Evolutionary conservation across 2,329 filamentous ascomycete genomes (phyloP).

Genomic region (Lasiodiplodia gonubiensis): DNA sequence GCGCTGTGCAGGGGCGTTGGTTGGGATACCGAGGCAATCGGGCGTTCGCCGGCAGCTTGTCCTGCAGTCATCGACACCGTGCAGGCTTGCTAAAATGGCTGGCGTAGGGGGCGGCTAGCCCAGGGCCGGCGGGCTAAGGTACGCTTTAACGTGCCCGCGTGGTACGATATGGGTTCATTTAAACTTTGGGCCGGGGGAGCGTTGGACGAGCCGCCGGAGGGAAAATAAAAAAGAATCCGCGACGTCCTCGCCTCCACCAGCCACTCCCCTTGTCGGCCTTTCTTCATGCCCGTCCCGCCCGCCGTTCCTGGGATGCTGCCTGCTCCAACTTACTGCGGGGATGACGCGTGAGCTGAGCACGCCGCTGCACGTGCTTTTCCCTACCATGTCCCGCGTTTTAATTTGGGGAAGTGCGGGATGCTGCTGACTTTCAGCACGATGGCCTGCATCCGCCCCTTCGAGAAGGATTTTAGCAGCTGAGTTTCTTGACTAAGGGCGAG

Average conservation of each 20-base stretch:
- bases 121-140: too few species aligned
- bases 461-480: not conserved
- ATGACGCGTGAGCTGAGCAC: conserved; percentile 15
- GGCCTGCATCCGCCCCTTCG: conserved; percentile 9
- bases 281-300: not conserved
- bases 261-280: not conserved
- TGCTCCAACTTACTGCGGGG: conserved; percentile 3
- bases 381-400: conserved; percentile 4
- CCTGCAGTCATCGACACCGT: conserved; percentile 21
- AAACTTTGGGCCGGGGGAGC: conserved; percentile 15
- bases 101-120: not conserved
- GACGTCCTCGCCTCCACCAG: conserved; percentile 6
- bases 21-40: conserved; percentile 15
- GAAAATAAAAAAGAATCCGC: not conserved
- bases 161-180: conserved; percentile 24
- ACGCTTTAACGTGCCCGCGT: not conserved
- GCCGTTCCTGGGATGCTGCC: not conserved
- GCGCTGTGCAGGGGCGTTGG: not conserved
- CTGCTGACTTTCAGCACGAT: not conserved
- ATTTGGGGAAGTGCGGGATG: conserved; percentile 20
- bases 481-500: not conserved
- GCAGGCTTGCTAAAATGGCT: conserved; percentile 21
- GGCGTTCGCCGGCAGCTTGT: conserved; percentile 21
- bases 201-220: conserved; percentile 18
- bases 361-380: conserved; percentile 15